Evolutionary conservation across 768 basidiomycete species (phyloP).

Genomic region (Pleurotus citrinopileatus): DNA sequence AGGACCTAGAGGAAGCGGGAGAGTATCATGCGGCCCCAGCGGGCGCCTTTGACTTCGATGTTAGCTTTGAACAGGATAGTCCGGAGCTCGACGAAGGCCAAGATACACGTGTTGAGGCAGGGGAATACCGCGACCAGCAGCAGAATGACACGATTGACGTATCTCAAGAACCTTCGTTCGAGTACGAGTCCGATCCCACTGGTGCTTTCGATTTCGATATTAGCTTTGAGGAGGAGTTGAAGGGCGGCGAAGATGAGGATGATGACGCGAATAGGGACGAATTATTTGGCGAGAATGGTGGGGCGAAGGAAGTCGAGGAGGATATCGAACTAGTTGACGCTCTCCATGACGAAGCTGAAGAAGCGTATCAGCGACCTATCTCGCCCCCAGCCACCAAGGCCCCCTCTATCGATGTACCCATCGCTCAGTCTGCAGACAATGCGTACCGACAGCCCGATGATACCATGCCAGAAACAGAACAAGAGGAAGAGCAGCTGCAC

Average conservation of each 20-base stretch:
- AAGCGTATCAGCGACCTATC: background rate
- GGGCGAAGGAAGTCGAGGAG: no score
- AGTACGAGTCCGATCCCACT: background rate
- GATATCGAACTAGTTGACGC: background rate
- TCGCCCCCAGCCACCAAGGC: background rate
- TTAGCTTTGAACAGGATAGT: background rate
- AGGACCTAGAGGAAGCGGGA: background rate
- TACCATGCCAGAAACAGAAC: background rate
- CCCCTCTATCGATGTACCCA: background rate
- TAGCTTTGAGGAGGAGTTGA: background rate
- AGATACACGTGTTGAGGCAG: no score
- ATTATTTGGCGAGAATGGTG: no score
- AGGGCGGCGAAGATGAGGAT: background rate
- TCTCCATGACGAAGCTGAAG: no score
- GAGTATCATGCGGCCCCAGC: background rate
- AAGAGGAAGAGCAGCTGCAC: background rate
- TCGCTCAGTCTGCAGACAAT: background rate
- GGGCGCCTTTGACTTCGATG: constrained; percentile 8
- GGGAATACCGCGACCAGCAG: no score
- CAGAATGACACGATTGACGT: no score
- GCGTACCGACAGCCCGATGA: background rate
- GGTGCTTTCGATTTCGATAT: background rate
- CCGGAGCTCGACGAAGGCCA: background rate
- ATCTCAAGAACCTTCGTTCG: background rate
- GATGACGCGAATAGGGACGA: background rate